Conservation (phyloP, 2,329 filamentous ascomycete species). For the Ophioceras dolichostomum region DNA sequence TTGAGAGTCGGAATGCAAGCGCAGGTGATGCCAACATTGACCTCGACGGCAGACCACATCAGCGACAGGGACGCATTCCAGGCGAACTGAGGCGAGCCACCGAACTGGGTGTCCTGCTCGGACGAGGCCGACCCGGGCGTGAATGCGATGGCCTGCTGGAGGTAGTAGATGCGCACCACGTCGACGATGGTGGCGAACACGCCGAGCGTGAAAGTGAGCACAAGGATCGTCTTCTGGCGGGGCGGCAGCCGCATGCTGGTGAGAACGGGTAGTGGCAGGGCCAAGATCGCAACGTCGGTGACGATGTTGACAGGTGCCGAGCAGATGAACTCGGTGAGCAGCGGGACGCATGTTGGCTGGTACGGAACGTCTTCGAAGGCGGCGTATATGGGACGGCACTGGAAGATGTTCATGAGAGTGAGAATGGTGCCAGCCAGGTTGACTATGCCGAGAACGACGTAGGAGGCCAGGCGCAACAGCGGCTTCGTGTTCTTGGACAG, state of each 20-base stretch:
- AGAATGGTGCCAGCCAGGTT: conserved; percentile 68
- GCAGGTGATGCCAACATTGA: conserved; percentile 81
- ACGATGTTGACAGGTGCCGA: conserved; percentile 87
- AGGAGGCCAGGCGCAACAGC: conserved; percentile 71
- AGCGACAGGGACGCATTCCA: conserved; percentile 76
- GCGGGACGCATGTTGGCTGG: conserved; percentile 49
- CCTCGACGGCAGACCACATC: conserved; percentile 91
- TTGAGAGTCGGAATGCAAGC: conserved; percentile 90
- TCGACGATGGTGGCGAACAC: conserved; percentile 82
- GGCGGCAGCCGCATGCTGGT: conserved; percentile 74
- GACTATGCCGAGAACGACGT: conserved; percentile 63
- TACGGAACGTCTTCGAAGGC: conserved; percentile 48
- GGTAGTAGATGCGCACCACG: conserved; percentile 78
- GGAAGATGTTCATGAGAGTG: conserved; percentile 70
- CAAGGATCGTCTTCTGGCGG: conserved; percentile 78
- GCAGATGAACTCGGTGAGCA: conserved; percentile 52
- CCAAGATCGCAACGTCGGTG: conserved; percentile 77
- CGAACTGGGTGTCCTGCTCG: conserved; percentile 32
- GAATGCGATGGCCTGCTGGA: conserved; percentile 57
- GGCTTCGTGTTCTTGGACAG: conserved; percentile 67
- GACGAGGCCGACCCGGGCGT: conserved; percentile 22
- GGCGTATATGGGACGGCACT: conserved; percentile 60
- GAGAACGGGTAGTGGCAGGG: conserved; percentile 78
- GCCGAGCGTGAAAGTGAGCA: conserved; percentile 77
- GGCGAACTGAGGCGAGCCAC: conserved; percentile 39